Conservation (phyloP, 2,329 filamentous ascomycete species). For the Shiraia bambusicola region DNA sequence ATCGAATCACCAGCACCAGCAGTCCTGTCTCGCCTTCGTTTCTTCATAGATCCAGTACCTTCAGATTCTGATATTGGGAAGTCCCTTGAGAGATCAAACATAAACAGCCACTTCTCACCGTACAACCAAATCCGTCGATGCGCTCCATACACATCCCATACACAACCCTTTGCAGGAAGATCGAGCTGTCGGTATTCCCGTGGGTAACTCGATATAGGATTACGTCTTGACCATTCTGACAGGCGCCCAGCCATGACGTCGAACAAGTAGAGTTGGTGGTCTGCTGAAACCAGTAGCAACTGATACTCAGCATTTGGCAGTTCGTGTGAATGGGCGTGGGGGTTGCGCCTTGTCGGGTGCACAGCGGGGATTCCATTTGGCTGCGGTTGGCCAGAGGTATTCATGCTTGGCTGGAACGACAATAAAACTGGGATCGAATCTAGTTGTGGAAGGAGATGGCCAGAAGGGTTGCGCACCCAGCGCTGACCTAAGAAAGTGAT, state of each 20-base stretch:
- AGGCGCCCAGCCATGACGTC: slow-evolving; percentile 75
- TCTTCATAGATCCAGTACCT: slow-evolving; percentile 22
- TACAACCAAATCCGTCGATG: slow-evolving; percentile 76
- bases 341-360: slow-evolving; percentile 53
- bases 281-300: slow-evolving; percentile 63
- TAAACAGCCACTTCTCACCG: slow-evolving; percentile 81
- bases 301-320: slow-evolving; percentile 56
- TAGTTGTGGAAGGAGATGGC: slow-evolving; percentile 51
- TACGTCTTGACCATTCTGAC: slow-evolving; percentile 82
- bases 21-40: slow-evolving; percentile 34
- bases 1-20: slow-evolving; percentile 60
- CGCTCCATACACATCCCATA: slow-evolving; percentile 72
- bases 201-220: slow-evolving; percentile 74
- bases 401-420: slow-evolving; percentile 47
- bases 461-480: slow-evolving; percentile 75
- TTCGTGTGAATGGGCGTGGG: slow-evolving; percentile 58
- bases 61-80: slow-evolving; percentile 46
- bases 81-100: slow-evolving; percentile 82
- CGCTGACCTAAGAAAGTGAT: slow-evolving; percentile 60
- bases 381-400: slow-evolving; percentile 21
- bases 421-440: slow-evolving; percentile 50
- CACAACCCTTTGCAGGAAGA: slow-evolving; percentile 77
- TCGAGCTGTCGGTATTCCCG: slow-evolving; percentile 70
- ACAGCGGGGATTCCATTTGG: slow-evolving; percentile 52
- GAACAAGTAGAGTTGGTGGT: slow-evolving; percentile 74